Evolutionary conservation across 805 yeast species (phyloP), one percentile per base, ranked within the genome.

Genomic region (Wickerhamomyces strasburgensis): DNA sequence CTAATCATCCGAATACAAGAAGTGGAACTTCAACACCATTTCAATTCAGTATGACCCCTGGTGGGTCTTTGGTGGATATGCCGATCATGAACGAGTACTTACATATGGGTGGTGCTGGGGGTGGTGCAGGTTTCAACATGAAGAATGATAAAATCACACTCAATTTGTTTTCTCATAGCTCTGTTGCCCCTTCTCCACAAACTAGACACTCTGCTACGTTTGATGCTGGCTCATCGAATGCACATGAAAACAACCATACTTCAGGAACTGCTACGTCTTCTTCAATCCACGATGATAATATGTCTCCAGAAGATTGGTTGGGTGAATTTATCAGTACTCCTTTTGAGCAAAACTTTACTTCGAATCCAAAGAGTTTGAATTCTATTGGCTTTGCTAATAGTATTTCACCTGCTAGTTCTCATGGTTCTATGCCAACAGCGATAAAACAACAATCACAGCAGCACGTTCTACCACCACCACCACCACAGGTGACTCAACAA

Each of bases 311-410:
- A 19, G 80, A 76, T 40, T 81, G 90, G 89, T 61, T 84, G 13
- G 70, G 76, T 23, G 87, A 81, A 44, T 80, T 84, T 47, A 74
- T 83, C 34, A 76, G 68, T 37, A 75, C 84, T 1, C 84, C 87
- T 5, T 70, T 73, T 44, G 84, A 79, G 32, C 67, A 72, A 23
- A 72, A 75, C 37, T 73, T 80, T 38, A 53, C 58, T 26, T 48
- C 80, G 66, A 33, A 58, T 50, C 25, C 70, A 1, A 50, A 52
- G 33, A 42, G 76, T 47, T 56, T 70, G 34, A 68, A 79, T 43
- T 73, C 73, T 37, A 72, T 81, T 37, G 88, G 88, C 0, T 80
- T 82, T 39, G 47, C 44, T 10, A 40, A 47, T 17, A 42, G 47
- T 29, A 35, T 46, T 6, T 50, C 52, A 4, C 54, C 54, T 4